Conservation (phyloP, 306 rosid species). For the Dryas drummondii region DNA sequence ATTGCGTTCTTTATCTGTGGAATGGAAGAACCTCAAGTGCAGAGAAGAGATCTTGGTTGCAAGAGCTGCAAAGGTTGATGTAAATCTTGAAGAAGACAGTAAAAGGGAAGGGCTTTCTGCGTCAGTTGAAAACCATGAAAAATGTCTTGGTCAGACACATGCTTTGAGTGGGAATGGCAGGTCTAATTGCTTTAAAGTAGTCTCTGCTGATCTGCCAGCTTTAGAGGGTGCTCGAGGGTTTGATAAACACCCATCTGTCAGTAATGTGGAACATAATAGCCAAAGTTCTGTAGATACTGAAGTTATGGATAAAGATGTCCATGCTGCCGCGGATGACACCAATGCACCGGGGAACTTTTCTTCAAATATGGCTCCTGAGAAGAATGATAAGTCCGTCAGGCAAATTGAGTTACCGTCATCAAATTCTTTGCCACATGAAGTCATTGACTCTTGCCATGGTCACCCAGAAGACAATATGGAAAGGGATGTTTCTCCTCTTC, state of each 20-base stretch:
- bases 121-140: constrained; percentile 42
- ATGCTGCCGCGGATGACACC: constrained; percentile 27
- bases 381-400: constrained; percentile 41
- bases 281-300: constrained; percentile 45
- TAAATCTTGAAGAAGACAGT: constrained; percentile 48
- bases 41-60: constrained; percentile 78
- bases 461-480: constrained; percentile 45
- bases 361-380: constrained; percentile 34
- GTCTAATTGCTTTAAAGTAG: constrained; percentile 39
- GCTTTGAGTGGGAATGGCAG: constrained; percentile 35
- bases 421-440: constrained; percentile 52
- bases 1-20: constrained; percentile 62
- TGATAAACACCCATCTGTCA: constrained; percentile 49
- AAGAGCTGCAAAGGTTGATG: constrained; percentile 64
- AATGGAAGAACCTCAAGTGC: constrained; percentile 83
- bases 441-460: constrained; percentile 43
- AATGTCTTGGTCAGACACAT: constrained; percentile 37
- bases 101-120: constrained; percentile 47
- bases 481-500: constrained; percentile 39
- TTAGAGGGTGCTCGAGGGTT: constrained; percentile 46
- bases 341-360: constrained; percentile 6
- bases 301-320: constrained; percentile 37
- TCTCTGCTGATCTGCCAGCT: constrained; percentile 44
- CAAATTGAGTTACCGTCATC: constrained; percentile 39
- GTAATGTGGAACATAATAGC: constrained; percentile 57